phyloP scores from a whole-genome alignment of 2,329 filamentous ascomycete genomes.

The Cladosporium sp. region DNA sequence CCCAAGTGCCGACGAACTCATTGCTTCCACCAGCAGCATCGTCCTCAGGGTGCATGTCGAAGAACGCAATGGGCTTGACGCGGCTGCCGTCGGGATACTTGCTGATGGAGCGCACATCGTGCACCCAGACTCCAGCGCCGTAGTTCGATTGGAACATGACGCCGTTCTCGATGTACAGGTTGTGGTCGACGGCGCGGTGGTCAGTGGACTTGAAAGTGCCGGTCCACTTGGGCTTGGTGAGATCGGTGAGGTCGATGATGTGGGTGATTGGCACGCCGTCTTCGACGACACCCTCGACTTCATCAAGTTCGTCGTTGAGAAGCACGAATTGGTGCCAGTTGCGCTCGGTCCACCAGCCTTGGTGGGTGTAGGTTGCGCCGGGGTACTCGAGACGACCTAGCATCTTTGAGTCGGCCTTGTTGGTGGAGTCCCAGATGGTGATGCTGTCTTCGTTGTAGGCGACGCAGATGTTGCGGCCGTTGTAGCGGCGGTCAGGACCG shows the following conservation, averaged over 20 bases:
- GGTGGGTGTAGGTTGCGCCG: slow-evolving; percentile 61
- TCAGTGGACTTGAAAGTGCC: slow-evolving; percentile 45
- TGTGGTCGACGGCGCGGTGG: slow-evolving; percentile 49
- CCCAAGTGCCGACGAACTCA: slow-evolving; percentile 47
- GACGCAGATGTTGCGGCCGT: slow-evolving; percentile 56
- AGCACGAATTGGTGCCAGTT: slow-evolving; percentile 48
- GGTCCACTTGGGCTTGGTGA: slow-evolving; percentile 46
- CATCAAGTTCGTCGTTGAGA: slow-evolving; percentile 55
- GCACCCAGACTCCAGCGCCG: slow-evolving; percentile 47
- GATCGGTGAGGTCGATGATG: slow-evolving; percentile 50
- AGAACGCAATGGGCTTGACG: slow-evolving; percentile 38
- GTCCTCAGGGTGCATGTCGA: slow-evolving; percentile 39
- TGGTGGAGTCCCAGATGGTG: slow-evolving; percentile 54
- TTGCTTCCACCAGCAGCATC: slow-evolving; percentile 37
- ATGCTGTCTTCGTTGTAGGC: slow-evolving; percentile 57
- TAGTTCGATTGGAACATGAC: slow-evolving; percentile 55
- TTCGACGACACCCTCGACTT: slow-evolving; percentile 44
- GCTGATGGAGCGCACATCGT: slow-evolving; percentile 36
- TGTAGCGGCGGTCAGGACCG: slow-evolving; percentile 52
- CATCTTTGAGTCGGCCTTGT: slow-evolving; percentile 49
- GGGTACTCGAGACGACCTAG: slow-evolving; percentile 57
- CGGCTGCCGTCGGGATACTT: slow-evolving; percentile 33
- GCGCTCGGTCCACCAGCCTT: slow-evolving; percentile 50
- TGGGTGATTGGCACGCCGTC: slow-evolving; percentile 52
- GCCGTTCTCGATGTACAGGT: slow-evolving; percentile 50